Conservation (phyloP, 768 basidiomycete species). For the Termitomyces bulborhizus region DNA sequence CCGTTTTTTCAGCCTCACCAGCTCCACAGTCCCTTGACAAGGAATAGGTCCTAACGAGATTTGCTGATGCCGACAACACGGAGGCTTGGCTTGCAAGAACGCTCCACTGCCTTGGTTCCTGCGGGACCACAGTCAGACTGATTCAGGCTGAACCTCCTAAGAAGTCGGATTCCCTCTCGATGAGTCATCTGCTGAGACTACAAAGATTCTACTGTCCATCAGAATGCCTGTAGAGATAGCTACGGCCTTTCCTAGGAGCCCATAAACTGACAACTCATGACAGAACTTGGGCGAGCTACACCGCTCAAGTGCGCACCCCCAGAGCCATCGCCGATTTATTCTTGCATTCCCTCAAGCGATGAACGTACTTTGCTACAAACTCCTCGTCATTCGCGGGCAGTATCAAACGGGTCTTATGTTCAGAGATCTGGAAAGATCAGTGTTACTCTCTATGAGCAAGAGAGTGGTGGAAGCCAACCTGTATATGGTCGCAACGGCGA, state of each 20-base stretch:
- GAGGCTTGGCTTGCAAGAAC: no score
- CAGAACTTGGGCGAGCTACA: neutral
- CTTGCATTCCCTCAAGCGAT: conserved; percentile 42
- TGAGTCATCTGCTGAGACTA: neutral
- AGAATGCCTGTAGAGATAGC: neutral
- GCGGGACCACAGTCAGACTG: no score
- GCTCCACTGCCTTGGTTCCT: no score
- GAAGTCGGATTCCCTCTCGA: neutral
- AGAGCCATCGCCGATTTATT: conserved; percentile 50
- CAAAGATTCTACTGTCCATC: neutral
- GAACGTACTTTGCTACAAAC: conserved; percentile 51
- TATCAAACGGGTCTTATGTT: conserved; percentile 33
- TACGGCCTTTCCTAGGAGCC: neutral
- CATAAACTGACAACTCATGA: neutral
- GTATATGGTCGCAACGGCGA: conserved; percentile 36
- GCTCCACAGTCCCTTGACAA: no score
- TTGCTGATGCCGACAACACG: no score
- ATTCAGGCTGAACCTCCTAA: neutral
- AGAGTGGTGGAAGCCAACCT: conserved; percentile 29
- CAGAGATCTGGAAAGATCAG: conserved; percentile 32
- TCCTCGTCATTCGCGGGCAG: conserved; percentile 20
- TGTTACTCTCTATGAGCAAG: conserved; percentile 42
- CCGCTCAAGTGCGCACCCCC: conserved; percentile 54
- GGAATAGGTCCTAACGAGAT: no score
- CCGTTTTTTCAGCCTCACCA: no score